Evolutionary conservation across 208 protist genomes (phyloP), one percentile per base, ranked within the genome.

Genomic region (Trypanosoma boissoni): DNA sequence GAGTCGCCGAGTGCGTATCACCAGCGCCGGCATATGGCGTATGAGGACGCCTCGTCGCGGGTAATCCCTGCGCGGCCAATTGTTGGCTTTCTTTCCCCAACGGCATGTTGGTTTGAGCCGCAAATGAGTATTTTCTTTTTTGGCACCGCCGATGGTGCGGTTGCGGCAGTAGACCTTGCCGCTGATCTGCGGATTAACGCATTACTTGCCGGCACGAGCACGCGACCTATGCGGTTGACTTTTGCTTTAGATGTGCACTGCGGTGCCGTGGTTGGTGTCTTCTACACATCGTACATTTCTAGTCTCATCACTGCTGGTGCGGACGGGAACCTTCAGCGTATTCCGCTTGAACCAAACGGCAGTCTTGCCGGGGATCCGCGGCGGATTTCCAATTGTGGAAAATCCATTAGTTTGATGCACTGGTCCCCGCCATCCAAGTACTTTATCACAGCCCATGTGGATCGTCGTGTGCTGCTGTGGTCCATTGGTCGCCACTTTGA

Each of bases 391-490:
- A 53, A 50, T 36, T 42, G 28, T 24, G 27, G 32, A 21, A 69
- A 34, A 54, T 58, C 76, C 9, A 82, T 86, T 23, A 80, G 83
- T 21, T 60, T 74, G 26, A 59, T 86, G 64, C 57, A 61, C 29
- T 86, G 74, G 66, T 69, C 70, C 56, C 55, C 69, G 6, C 53
- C 66, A 2, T 72, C 65, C 20, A 77, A 79, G 32, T 69, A 78
- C 63, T 76, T 88, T 50, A 74, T 80, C 10, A 94, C 87, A 5
- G 75, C 79, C 29, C 87, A 94, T 71, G 76, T 83, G 28, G 79
- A 94, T 52, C 78, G 87, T 4, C 78, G 83, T 9, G 76, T 89
- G 24, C 45, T 81, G 48, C 56, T 94, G 54, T 94, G 87, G 87
- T 50, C 68, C n/a, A 71, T 91, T 36, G 77, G 74, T 3, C 83